phyloP scores from a whole-genome alignment of 2,329 filamentous ascomycete genomes.

The Helotiales sp. region DNA sequence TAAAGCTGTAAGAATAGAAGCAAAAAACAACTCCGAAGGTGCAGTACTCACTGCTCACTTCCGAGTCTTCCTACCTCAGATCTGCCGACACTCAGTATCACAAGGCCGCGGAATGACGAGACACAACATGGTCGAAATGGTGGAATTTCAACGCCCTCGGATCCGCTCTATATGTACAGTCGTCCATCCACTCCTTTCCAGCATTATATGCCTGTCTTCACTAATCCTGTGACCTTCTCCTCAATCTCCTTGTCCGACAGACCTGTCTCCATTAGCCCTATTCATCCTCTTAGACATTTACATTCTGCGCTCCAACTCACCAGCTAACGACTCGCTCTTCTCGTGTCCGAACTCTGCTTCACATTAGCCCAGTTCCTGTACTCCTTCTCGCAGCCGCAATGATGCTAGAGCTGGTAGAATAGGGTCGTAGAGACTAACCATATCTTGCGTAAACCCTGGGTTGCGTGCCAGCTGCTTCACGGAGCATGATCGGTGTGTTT shows the following conservation, averaged over 20 bases:
- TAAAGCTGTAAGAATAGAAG: not conserved
- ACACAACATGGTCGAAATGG: not conserved
- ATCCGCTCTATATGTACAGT: constrained; percentile 15
- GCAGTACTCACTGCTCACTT: not conserved
- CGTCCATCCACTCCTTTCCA: not conserved
- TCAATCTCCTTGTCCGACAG: constrained; percentile 74
- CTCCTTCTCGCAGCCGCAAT: not conserved
- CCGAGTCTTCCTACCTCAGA: too few relatives aligned
- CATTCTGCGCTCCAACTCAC: constrained; percentile 47
- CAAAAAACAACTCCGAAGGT: not conserved
- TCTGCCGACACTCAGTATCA: not conserved
- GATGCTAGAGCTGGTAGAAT: not conserved
- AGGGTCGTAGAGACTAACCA: constrained; percentile 59
- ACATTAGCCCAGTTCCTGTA: constrained; percentile 9
- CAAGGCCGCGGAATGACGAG: not conserved
- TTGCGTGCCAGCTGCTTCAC: constrained; percentile 83
- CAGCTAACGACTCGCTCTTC: constrained; percentile 65
- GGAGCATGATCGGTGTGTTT: constrained; percentile 88
- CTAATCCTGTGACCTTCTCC: constrained; percentile 66
- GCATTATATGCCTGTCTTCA: constrained; percentile 50
- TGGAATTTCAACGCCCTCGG: not conserved
- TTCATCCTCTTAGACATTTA: constrained; percentile 20
- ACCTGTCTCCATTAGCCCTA: constrained; percentile 49
- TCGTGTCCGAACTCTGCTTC: constrained; percentile 68
- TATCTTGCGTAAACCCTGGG: constrained; percentile 93